Percentiles rank a stretch among this genome's conserved stretches.
These are phyloP conservation scores for Mentha longifolia DNA, from an alignment of 257 asterid genomes.

Conservation along the genomic window DNA sequence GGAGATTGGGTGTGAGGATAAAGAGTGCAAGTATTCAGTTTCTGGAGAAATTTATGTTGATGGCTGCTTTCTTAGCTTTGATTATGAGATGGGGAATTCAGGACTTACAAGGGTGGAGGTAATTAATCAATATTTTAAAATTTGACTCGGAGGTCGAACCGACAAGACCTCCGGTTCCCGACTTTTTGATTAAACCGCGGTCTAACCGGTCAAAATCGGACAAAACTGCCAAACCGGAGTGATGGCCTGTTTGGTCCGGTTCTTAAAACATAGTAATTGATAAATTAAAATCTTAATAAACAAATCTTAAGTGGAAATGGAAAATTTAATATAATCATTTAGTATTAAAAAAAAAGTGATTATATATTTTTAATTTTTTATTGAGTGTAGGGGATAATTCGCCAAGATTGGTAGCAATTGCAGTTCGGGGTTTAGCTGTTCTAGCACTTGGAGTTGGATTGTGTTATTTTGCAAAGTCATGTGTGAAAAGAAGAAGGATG, in stretches of 20 bases:
- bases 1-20: conserved; percentile 47
- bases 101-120: conserved; percentile 43
- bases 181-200: too few relatives aligned
- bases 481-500: conserved; percentile 59
- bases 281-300: too few relatives aligned
- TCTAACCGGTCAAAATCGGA: too few relatives aligned
- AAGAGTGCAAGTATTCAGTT: conserved; percentile 51
- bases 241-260: too few relatives aligned
- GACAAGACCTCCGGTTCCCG: too few relatives aligned
- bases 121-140: background rate
- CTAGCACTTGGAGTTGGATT: conserved; percentile 41
- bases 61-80: conserved; percentile 54
- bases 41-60: conserved; percentile 65
- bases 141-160: too few relatives aligned
- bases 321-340: background rate
- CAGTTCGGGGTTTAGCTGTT: conserved; percentile 57
- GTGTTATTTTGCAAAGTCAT: conserved; percentile 44
- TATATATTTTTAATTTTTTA: background rate
- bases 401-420: conserved; percentile 54
- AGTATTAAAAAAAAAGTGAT: too few relatives aligned
- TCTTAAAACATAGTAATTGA: too few relatives aligned
- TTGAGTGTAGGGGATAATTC: conserved; percentile 20
- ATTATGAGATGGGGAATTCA: conserved; percentile 25
- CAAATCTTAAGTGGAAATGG: too few relatives aligned
- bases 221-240: too few relatives aligned